Percentiles rank a stretch among this genome's conserved stretches.
These are phyloP conservation scores for Artemisia annua DNA, from an alignment of 129 eudicot genomes.

Conservation along the genomic window DNA sequence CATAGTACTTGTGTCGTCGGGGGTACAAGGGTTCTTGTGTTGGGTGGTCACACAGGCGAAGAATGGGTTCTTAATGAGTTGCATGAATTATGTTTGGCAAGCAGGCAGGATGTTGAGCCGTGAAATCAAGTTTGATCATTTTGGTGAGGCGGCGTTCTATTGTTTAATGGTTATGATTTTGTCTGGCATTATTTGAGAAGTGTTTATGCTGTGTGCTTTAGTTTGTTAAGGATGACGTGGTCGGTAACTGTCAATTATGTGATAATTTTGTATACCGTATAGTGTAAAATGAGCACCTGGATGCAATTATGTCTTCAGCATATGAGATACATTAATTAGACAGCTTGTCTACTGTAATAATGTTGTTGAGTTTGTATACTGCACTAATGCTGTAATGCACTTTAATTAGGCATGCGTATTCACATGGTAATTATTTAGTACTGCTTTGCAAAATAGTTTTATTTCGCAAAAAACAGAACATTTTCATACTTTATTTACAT, in stretches of 20 bases:
- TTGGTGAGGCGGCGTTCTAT: background rate
- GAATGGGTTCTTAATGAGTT: constrained; percentile 90
- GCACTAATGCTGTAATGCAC: background rate
- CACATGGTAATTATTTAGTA: background rate
- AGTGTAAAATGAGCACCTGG: background rate
- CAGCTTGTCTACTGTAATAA: constrained; percentile 6
- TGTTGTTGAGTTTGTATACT: constrained; percentile 5
- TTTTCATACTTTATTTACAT: too few relatives aligned
- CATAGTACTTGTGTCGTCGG: constrained; percentile 91
- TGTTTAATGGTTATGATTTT: background rate
- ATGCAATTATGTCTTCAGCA: background rate
- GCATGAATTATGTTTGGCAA: constrained; percentile 80
- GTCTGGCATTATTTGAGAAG: background rate
- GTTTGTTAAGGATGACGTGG: background rate
- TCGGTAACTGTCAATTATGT: too few relatives aligned
- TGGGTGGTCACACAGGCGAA: constrained; percentile 88
- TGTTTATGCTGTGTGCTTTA: background rate
- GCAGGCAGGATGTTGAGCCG: constrained; percentile 58
- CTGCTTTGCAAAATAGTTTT: too few relatives aligned
- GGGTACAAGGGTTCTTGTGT: constrained; percentile 82
- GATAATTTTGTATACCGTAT: background rate
- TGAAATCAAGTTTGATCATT: constrained; percentile 25
- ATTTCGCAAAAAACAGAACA: too few relatives aligned
- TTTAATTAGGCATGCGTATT: background rate
- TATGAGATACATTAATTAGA: background rate